phyloP scores from a whole-genome alignment of 2,329 filamentous ascomycete species.

The Monosporascus sp. region DNA sequence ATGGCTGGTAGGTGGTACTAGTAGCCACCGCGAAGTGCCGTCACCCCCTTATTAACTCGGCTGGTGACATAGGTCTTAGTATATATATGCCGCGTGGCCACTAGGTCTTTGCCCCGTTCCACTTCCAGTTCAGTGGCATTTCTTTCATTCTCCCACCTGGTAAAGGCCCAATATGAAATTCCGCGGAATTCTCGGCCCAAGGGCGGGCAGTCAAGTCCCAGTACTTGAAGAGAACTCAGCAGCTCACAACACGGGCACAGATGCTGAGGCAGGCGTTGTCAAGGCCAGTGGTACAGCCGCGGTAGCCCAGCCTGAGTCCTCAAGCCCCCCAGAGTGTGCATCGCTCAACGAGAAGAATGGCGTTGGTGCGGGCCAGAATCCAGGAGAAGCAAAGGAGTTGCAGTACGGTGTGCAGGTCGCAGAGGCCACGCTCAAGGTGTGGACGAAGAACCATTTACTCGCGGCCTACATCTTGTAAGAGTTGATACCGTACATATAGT shows the following conservation, averaged over 20 bases:
- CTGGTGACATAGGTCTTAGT: neutral
- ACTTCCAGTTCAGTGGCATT: neutral
- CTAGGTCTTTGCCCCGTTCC: neutral
- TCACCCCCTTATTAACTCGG: neutral
- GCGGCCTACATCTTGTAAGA: constrained; percentile 10
- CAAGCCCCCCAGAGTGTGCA: neutral
- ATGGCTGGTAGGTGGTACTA: neutral
- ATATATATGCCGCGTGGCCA: neutral
- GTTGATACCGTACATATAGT: neutral
- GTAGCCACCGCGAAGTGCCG: neutral
- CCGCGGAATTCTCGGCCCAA: neutral
- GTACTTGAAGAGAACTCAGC: neutral
- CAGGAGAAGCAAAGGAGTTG: constrained; percentile 7
- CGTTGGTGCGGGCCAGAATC: neutral
- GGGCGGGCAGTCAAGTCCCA: neutral
- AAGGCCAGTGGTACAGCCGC: neutral
- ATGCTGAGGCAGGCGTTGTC: neutral
- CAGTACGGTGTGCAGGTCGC: constrained; percentile 10
- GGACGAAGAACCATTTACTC: constrained; percentile 9
- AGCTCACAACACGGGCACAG: neutral
- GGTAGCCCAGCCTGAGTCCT: neutral
- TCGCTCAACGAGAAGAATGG: constrained; percentile 1
- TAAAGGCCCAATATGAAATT: neutral
- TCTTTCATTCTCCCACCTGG: neutral
- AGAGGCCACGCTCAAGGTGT: constrained; percentile 8